These are phyloP conservation scores for Phytophthora megakarya DNA, from an alignment of 352 stramenopile species.

Conservation along the genomic window DNA sequence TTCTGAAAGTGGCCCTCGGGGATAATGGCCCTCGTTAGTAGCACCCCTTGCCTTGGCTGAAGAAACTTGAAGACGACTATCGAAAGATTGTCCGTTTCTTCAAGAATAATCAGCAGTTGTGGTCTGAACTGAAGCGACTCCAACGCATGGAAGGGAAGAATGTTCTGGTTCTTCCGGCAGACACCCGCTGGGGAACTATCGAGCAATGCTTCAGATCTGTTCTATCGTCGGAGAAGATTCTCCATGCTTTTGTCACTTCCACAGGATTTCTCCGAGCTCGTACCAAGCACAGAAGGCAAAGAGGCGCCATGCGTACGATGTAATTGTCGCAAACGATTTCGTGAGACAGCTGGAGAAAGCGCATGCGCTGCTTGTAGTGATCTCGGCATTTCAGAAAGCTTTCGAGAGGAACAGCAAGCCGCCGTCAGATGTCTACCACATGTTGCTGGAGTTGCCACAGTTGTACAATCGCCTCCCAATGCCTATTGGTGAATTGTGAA, in stretches of 20 bases:
- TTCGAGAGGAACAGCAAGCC: slow-evolving; percentile 6
- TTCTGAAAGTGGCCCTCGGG: too few relatives aligned
- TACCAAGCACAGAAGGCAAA: slow-evolving; percentile 11
- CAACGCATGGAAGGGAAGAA: background rate
- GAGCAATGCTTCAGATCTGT: slow-evolving; percentile 1
- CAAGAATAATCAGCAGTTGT: slow-evolving; percentile 16
- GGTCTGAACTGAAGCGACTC: background rate
- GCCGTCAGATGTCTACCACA: slow-evolving; percentile 13
- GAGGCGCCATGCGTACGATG: background rate
- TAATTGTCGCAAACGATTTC: background rate
- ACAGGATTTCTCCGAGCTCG: background rate
- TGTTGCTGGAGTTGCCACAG: slow-evolving; percentile 14
- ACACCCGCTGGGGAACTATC: slow-evolving; percentile 9
- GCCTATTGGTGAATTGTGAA: background rate
- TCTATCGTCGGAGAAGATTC: background rate
- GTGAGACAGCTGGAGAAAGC: background rate
- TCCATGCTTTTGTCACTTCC: background rate
- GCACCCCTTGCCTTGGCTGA: too few relatives aligned
- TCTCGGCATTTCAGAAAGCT: slow-evolving; percentile 4
- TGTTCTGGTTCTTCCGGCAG: background rate
- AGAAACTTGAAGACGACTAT: background rate
- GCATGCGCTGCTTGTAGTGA: background rate
- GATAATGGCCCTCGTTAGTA: too few relatives aligned
- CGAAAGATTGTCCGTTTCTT: background rate
- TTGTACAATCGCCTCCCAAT: background rate